phyloP scores from a whole-genome alignment of 148 eudicot genomes.

The Suaeda aralocaspica region DNA sequence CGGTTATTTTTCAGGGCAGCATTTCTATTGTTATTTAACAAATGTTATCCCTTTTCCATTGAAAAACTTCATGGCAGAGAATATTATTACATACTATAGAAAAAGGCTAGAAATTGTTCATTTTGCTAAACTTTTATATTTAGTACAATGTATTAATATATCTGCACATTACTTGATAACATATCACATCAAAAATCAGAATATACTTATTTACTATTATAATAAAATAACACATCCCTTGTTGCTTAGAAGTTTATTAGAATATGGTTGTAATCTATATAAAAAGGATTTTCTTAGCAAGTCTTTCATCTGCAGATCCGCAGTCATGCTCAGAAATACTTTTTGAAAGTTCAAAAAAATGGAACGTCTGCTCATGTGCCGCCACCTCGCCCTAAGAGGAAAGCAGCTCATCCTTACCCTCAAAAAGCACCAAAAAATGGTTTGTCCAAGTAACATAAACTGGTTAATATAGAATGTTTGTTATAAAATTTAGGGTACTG shows the following conservation, averaged over 20 bases:
- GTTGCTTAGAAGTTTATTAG: background rate
- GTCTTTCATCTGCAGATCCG: slow-evolving; percentile 51
- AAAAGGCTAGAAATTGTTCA: background rate
- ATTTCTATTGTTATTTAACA: background rate
- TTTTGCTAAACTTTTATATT: too few species aligned
- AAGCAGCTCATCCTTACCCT: slow-evolving; percentile 93
- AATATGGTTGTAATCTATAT: too few species aligned
- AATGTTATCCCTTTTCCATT: background rate
- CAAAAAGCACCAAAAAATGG: slow-evolving; percentile 87
- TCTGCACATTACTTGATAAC: background rate
- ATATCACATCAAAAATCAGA: background rate
- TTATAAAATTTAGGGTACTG: slow-evolving; percentile 13
- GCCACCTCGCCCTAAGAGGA: slow-evolving; percentile 94
- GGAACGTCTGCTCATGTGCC: slow-evolving; percentile 88
- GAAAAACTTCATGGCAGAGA: background rate
- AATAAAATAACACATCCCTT: background rate
- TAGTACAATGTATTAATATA: too few species aligned
- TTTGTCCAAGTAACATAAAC: slow-evolving; percentile 27
- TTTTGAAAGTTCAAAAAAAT: slow-evolving; percentile 86
- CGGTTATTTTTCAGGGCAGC: background rate
- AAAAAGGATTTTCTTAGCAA: background rate
- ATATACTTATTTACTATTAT: background rate
- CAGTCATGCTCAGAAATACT: slow-evolving; percentile 96
- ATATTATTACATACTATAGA: background rate
- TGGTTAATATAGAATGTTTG: slow-evolving; percentile 1